These are phyloP conservation scores for Cyberlindnera euphorbiae DNA, from an alignment of 805 yeast species.

Conservation along the genomic window DNA sequence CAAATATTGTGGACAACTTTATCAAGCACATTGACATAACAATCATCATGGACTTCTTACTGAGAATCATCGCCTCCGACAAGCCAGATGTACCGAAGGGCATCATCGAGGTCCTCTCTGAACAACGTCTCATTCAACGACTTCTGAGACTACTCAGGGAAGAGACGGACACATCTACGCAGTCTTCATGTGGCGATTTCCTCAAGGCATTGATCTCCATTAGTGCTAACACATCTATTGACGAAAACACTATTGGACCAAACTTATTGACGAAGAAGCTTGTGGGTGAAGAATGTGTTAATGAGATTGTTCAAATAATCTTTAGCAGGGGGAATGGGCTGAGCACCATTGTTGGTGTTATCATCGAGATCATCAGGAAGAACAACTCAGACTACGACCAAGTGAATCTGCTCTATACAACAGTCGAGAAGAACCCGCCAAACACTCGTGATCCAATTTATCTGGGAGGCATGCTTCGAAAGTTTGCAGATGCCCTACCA, in stretches of 20 bases:
- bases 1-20: conserved; percentile 59
- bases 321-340: conserved; percentile 69
- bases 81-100: conserved; percentile 87
- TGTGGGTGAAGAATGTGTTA: conserved; percentile 62
- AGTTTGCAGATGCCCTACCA: conserved; percentile 60
- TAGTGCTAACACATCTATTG: conserved; percentile 86
- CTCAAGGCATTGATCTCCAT: conserved; percentile 88
- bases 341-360: conserved; percentile 85
- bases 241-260: conserved; percentile 84
- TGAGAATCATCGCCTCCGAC: conserved; percentile 88
- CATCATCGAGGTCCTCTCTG: conserved; percentile 69
- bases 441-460: conserved; percentile 86
- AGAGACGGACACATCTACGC: conserved; percentile 55
- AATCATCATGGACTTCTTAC: conserved; percentile 82
- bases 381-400: conserved; percentile 94
- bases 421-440: conserved; percentile 82
- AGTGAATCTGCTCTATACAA: conserved; percentile 69
- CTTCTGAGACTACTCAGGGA: conserved; percentile 68
- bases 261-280: conserved; percentile 84
- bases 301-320: conserved; percentile 65
- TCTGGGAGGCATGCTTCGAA: conserved; percentile 72
- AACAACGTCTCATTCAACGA: conserved; percentile 67
- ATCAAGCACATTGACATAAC: conserved; percentile 83
- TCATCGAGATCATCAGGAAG: conserved; percentile 89
- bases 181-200: conserved; percentile 91